phyloP scores from a whole-genome alignment of 495 filamentous ascomycete species.

The Aspergillus diversus region DNA sequence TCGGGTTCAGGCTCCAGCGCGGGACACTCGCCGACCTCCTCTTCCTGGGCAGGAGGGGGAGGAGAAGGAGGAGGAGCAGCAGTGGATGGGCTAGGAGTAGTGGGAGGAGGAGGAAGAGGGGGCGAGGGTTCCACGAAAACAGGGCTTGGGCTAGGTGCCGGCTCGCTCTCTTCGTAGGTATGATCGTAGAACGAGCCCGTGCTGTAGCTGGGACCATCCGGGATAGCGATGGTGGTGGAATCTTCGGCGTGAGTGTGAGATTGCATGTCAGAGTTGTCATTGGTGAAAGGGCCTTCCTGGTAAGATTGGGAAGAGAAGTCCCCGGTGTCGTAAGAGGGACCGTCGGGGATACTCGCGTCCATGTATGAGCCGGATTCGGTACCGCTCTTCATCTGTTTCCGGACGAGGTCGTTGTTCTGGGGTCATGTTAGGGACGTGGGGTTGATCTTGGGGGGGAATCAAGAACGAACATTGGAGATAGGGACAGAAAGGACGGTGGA shows the following conservation, averaged over 20 bases:
- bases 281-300: constrained; percentile 18
- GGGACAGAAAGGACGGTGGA: constrained; percentile 39
- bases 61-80: constrained; percentile 25
- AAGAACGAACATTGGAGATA: constrained; percentile 20
- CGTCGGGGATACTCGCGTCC: constrained; percentile 33
- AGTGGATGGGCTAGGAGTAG: constrained; percentile 22
- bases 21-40: constrained; percentile 15
- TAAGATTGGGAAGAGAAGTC: constrained; percentile 24
- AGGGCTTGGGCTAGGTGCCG: constrained; percentile 14
- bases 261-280: constrained; percentile 14
- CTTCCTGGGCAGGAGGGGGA: constrained; percentile 7
- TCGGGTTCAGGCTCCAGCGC: constrained; percentile 20
- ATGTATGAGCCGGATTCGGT: constrained; percentile 34
- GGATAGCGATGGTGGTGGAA: constrained; percentile 33
- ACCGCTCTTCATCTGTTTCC: constrained; percentile 30
- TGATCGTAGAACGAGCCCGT: constrained; percentile 28
- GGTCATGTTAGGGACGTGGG: neutral
- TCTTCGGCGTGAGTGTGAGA: constrained; percentile 26
- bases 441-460: neutral
- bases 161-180: constrained; percentile 25
- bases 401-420: constrained; percentile 11
- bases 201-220: constrained; percentile 34
- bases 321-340: constrained; percentile 29
- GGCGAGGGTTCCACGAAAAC: constrained; percentile 20
- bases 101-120: constrained; percentile 18